Percentiles rank a stretch among this genome's conserved stretches.
phyloP scores from a whole-genome alignment of 2,329 filamentous ascomycete genomes.

The Rhinocladiella similis region DNA sequence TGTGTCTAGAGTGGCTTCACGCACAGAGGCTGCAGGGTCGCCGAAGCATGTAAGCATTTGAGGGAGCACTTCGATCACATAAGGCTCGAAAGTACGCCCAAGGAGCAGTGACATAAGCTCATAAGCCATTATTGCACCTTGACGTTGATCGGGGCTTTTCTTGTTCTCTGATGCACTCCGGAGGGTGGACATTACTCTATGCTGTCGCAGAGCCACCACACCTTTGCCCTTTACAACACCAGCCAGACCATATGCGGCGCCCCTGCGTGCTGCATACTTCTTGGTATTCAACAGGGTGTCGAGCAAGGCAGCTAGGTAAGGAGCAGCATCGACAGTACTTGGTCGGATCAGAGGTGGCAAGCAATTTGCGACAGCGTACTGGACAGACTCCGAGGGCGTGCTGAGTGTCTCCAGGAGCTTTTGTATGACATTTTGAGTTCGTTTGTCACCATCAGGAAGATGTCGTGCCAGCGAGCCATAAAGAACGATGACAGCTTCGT shows the following conservation, averaged over 20 bases:
- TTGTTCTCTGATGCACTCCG: conserved; percentile 89
- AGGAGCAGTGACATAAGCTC: conserved; percentile 86
- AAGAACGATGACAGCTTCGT: conserved; percentile 95
- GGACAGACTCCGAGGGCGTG: conserved; percentile 93
- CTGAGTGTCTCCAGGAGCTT: conserved; percentile 82
- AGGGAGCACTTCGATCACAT: conserved; percentile 92
- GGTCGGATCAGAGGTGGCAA: conserved; percentile 86
- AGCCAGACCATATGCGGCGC: conserved; percentile 90
- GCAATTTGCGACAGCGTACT: conserved; percentile 94
- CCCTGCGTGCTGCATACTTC: conserved; percentile 88
- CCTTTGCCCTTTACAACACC: conserved; percentile 89
- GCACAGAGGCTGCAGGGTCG: conserved; percentile 82
- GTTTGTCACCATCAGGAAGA: conserved; percentile 77
- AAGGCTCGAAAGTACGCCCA: conserved; percentile 89
- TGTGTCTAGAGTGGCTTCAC: conserved; percentile 88
- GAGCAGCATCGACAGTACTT: conserved; percentile 72
- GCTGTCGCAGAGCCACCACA: conserved; percentile 77
- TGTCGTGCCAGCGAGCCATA: conserved; percentile 93
- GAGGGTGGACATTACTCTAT: conserved; percentile 79
- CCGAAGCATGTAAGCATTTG: conserved; percentile 88
- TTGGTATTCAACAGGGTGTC: conserved; percentile 83
- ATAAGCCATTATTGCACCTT: conserved; percentile 85
- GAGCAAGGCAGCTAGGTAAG: conserved; percentile 78
- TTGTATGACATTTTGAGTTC: conserved; percentile 84
- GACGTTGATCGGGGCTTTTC: conserved; percentile 84